Evolutionary conservation across 768 basidiomycete species (phyloP).

Genomic region (Boletus huronensis): DNA sequence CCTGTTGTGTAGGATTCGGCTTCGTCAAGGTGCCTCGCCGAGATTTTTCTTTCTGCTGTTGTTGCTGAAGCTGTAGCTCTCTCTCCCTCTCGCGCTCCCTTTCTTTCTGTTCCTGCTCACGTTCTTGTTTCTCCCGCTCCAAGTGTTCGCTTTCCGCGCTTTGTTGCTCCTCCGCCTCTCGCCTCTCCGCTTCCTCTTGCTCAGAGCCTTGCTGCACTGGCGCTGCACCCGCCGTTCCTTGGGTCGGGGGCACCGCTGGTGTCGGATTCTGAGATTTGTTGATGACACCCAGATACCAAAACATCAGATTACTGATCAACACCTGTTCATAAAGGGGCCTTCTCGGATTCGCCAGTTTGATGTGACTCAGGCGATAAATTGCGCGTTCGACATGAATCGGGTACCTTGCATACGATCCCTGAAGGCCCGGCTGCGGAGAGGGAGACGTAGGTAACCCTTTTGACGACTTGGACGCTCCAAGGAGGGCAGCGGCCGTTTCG

Average conservation of each 20-base stretch:
- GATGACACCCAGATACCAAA: constrained; percentile 98
- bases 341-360: constrained; percentile 96
- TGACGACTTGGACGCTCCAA: constrained; percentile 80
- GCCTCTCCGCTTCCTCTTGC: constrained; percentile 36
- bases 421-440: constrained; percentile 46
- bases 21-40: constrained; percentile 66
- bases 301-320: constrained; percentile 91
- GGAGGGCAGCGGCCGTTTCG: constrained; percentile 81
- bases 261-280: constrained; percentile 75
- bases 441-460: constrained; percentile 60
- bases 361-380: constrained; percentile 95
- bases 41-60: constrained; percentile 39
- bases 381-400: constrained; percentile 99
- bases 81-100: constrained; percentile 22
- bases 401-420: constrained; percentile 67
- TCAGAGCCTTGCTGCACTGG: constrained; percentile 33
- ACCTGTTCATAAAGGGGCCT: constrained; percentile 97
- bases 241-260: constrained; percentile 34
- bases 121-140: constrained; percentile 56
- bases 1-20: constrained; percentile 43
- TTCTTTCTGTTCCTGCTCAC: constrained; percentile 47
- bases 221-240: constrained; percentile 19
- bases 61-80: constrained; percentile 34
- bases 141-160: constrained; percentile 40
- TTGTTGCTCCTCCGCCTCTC: constrained; percentile 40